Evolutionary conservation across 495 filamentous ascomycete genomes (phyloP), one percentile per base, ranked within the genome.

Genomic region (Lasiosphaeria miniovina): DNA sequence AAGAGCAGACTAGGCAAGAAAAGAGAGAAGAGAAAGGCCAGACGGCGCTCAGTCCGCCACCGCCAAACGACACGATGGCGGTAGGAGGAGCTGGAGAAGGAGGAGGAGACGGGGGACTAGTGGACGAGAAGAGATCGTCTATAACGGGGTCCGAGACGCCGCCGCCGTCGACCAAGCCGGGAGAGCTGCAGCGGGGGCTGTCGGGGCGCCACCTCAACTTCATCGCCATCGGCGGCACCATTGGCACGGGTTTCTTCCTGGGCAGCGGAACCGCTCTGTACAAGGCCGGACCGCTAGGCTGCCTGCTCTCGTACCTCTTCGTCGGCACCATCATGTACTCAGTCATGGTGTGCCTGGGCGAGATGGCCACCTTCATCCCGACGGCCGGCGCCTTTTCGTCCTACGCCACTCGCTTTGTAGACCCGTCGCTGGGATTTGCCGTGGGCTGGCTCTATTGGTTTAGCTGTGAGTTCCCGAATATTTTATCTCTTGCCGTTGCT

Each of bases 241-340:
- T 91, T 64, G 89, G 88, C 12, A 91, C 88, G 4, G 88, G 87
- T 50, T 76, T 91, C 43, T 91, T 92, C 75, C 74, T 91, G 32
- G 87, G 89, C 57, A 87, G 84, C 55, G 87, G 88, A 35, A 73
- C 73, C 48, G 82, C 85, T 10, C 80, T 91, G 55, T 77, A 82
- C 14, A 80, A 74, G 34, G 77, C 84, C 61, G 87, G 87, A 33
- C 88, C 88, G 12, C 79, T 85, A 1, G 86, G 83, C 11, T 78
- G 89, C 56, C 75, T 93, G 49, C 76, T 92, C 43, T 85, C 86
- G 17, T 90, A 88, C 64, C 65, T 85, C n/a, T 82, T 91, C 63
- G 84, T 89, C 69, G 84, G 86, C 58, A 75, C 82, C 14, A 81
- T 83, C 34, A 74, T 90, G 59, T 88, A 82, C 65, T 82, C 77